Evolutionary conservation across 2,329 filamentous ascomycete genomes (phyloP).

Genomic region (Monilinia fructicola): DNA sequence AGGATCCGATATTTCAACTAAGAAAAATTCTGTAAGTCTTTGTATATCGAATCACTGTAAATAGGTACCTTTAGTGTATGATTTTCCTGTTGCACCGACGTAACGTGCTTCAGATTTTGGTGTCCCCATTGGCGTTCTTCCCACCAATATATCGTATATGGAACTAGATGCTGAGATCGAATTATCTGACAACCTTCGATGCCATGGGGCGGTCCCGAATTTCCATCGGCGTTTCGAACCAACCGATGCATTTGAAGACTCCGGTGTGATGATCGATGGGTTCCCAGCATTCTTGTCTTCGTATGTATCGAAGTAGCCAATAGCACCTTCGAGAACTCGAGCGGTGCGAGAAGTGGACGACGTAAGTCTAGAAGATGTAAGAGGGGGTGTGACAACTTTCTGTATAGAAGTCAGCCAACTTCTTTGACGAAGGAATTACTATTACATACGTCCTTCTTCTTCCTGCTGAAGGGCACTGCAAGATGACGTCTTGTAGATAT

Average conservation of each 20-base stretch:
- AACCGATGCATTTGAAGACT: slow-evolving; percentile 15
- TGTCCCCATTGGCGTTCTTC: slow-evolving; percentile 36
- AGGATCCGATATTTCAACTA: slow-evolving; percentile 36
- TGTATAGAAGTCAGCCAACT: slow-evolving; percentile 8
- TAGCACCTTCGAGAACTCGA: slow-evolving; percentile 33
- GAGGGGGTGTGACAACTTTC: slow-evolving; percentile 1
- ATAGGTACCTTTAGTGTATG: slow-evolving; percentile 29
- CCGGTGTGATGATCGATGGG: not conserved
- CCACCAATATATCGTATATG: slow-evolving; percentile 36
- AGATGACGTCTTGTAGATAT: slow-evolving; percentile 16
- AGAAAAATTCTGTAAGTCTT: not conserved
- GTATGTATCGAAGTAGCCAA: slow-evolving; percentile 29
- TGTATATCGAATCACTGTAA: not conserved
- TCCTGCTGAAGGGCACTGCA: slow-evolving; percentile 22
- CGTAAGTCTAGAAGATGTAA: slow-evolving; percentile 6
- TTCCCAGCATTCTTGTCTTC: not conserved
- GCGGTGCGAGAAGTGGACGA: slow-evolving; percentile 31
- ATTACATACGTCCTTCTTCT: slow-evolving; percentile 25
- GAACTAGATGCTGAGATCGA: slow-evolving; percentile 39
- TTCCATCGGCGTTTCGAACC: slow-evolving; percentile 26
- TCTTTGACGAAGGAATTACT: not conserved
- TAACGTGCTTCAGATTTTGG: slow-evolving; percentile 31
- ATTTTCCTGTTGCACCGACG: slow-evolving; percentile 27
- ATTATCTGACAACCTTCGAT: slow-evolving; percentile 36
- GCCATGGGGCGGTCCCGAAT: slow-evolving; percentile 41